Evolutionary conservation across 169 alveolate species (phyloP), one percentile per base, ranked within the genome.

Genomic region (Eimeria falciformis): DNA sequence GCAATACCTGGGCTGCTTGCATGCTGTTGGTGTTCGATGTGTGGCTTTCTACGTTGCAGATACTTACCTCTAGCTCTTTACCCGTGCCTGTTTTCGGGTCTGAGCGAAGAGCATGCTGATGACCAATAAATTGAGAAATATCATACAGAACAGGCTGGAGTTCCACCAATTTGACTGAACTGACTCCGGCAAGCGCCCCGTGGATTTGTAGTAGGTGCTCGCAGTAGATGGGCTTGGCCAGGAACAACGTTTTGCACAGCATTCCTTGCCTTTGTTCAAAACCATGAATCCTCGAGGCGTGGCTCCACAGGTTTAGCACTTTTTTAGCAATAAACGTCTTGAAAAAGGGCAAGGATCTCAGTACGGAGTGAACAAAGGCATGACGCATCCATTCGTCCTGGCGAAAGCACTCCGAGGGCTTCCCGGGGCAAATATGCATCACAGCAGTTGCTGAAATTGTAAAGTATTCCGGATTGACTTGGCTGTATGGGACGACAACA

Each of bases 341-440:
- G 87, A 90, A 90, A 56, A 90, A 90, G 33, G 85, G 53, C 62
- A 90, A 55, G 43, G 94, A 46, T 18, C 94, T 71, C 77, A 90
- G 86, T 27, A 81, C 68, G 25, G 94, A 90, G 68, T 78, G 82
- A 37, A 79, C 79, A 40, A 90, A 90, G n/a, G 91, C 86, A 62
- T 90, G 94, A 27, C 81, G 78, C 87, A 79, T 73, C 71, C 85
- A 90, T 37, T 90, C 94, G 50, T 86, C 79, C 6, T 78, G 91
- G 1, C 91, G 69, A 50, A 90, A 78, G n/a, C 65, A 81, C 79
- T 90, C 94, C n/a, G 94, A 79, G 5, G 94, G 94, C 62, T 86
- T 86, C 23, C 91, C 91, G 33, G 94, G 94, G 56, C 87, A 66
- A 18, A 90, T 79, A 58, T 90, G 94, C 87, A 90, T 86, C n/a